A percentile compares a stretch with the other conserved stretches of the same genome.
Conservation (phyloP, 257 asterid species). For the Catharanthus roseus region DNA sequence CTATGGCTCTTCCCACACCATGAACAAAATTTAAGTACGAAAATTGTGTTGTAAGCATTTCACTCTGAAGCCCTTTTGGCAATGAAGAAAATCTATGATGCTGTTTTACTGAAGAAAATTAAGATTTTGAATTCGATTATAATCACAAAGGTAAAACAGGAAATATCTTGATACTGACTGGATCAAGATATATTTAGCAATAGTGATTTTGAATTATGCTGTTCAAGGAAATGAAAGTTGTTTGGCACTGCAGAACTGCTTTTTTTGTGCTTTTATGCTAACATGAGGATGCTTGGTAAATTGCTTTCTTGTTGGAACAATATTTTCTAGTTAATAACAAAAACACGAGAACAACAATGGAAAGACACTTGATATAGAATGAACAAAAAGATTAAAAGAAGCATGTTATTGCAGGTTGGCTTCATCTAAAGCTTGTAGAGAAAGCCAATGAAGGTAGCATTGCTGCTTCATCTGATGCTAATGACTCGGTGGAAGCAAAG, state of each 20-base stretch:
- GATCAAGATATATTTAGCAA: too few relatives aligned
- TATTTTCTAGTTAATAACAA: not conserved
- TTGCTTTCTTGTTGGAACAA: not conserved
- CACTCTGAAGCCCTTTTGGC: not conserved
- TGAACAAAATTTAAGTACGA: not conserved
- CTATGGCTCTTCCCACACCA: not conserved
- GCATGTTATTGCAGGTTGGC: constrained; percentile 59
- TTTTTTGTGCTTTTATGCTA: not conserved
- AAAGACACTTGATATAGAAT: not conserved
- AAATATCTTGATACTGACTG: not conserved
- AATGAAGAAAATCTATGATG: not conserved
- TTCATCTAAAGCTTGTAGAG: constrained; percentile 79
- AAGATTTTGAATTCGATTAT: not conserved
- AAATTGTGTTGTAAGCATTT: not conserved
- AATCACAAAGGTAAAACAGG: not conserved
- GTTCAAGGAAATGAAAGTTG: not conserved
- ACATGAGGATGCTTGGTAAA: not conserved
- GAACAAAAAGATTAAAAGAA: constrained; percentile 6
- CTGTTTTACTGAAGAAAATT: not conserved
- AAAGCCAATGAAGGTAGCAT: constrained; percentile 73
- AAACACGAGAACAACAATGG: not conserved
- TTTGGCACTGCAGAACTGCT: not conserved
- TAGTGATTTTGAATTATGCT: not conserved
- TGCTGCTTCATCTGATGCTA: constrained; percentile 22
- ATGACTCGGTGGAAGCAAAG: constrained; percentile 34